Base-by-base conservation (phyloP, 2,329 filamentous ascomycete species). In the Fusarium duplospermum region DNA sequence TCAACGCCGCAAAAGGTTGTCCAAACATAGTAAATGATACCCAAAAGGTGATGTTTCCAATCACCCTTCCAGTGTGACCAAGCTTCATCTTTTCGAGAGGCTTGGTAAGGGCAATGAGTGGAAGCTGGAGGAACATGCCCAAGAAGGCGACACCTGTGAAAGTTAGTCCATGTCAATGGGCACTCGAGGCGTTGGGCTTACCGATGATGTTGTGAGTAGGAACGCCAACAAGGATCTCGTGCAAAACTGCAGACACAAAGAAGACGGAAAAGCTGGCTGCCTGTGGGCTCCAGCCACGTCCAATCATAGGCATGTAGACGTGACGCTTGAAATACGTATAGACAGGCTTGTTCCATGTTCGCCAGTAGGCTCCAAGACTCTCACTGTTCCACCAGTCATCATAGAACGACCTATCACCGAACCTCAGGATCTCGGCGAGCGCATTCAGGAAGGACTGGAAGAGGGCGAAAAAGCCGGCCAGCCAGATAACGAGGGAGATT, bases 311-410 rank as follows among this genome's bases (percentile, higher is more conserved):
- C 42, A 93, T 92, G 84, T 96, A 98, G 61, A 99, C 91, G 81
- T 99, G 96, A 40, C 96, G 89, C 79, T 94, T 95, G 92, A 99
- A 98, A 83, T 98, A 99, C 67, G 95, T 92, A 80, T 97, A 97
- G 7, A 99, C 96, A 1, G 96, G 96, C 81, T 97, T 97, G 85
- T 99, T 99, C 96, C 96, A 99, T 1, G 93, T 93, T 24, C 95
- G 91, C 96, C 96, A 98, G 86, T 99, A 99, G 6, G 89, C 89
- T 36, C 95, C 94, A 8, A 98, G 87, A 74, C 92, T 95, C 64
- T 92, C 91, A 73, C 92, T 94, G 80, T 99, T 99, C 96, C 96
- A 99, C 96, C 96, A 99, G 80, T 98, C 95, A 40, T 94, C 93
- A 82, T 99, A 99, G 82, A 99, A 99, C 62, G 95, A 93, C 33